Percentiles rank a stretch among this genome's conserved stretches.
These are phyloP conservation scores for Stachybotrys chlorohalonatus DNA, from an alignment of 2,329 filamentous ascomycete genomes.

Conservation along the genomic window DNA sequence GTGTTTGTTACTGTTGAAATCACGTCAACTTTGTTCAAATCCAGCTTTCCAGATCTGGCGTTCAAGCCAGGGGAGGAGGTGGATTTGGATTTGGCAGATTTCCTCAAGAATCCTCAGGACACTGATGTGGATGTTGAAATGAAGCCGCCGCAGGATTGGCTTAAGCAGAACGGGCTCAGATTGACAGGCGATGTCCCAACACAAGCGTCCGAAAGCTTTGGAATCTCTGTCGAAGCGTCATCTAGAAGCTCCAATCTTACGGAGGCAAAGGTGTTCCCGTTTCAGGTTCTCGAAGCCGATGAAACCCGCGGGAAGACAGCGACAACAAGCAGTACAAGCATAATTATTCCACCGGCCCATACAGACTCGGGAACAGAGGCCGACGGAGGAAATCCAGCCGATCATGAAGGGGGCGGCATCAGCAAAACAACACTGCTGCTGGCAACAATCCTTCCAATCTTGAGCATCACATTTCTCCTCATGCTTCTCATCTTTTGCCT, in stretches of 20 bases:
- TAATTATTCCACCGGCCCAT: background rate
- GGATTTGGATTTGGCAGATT: conserved; percentile 30
- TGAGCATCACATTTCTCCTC: conserved; percentile 22
- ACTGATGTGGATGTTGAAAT: conserved; percentile 26
- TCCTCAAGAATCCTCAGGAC: conserved; percentile 30
- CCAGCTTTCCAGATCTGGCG: conserved; percentile 28
- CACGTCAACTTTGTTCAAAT: conserved; percentile 28
- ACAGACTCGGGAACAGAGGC: background rate
- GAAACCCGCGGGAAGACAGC: conserved; percentile 2
- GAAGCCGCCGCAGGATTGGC: conserved; percentile 31
- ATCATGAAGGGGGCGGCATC: conserved; percentile 11
- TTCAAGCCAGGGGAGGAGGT: conserved; percentile 31
- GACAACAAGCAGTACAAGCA: background rate
- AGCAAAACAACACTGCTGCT: conserved; percentile 27
- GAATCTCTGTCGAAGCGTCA: conserved; percentile 19
- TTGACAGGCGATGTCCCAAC: conserved; percentile 32
- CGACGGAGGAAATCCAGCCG: conserved; percentile 6
- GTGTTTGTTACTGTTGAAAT: conserved; percentile 36
- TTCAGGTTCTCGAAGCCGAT: conserved; percentile 22
- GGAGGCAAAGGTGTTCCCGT: conserved; percentile 27
- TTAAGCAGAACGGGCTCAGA: conserved; percentile 27
- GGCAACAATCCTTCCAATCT: conserved; percentile 34
- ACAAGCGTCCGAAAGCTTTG: conserved; percentile 19
- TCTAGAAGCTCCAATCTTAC: conserved; percentile 22
- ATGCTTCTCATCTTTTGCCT: conserved; percentile 23